These are phyloP conservation scores for Saposhnikovia divaricata DNA, from an alignment of 129 eudicot genomes.

Conservation along the genomic window DNA sequence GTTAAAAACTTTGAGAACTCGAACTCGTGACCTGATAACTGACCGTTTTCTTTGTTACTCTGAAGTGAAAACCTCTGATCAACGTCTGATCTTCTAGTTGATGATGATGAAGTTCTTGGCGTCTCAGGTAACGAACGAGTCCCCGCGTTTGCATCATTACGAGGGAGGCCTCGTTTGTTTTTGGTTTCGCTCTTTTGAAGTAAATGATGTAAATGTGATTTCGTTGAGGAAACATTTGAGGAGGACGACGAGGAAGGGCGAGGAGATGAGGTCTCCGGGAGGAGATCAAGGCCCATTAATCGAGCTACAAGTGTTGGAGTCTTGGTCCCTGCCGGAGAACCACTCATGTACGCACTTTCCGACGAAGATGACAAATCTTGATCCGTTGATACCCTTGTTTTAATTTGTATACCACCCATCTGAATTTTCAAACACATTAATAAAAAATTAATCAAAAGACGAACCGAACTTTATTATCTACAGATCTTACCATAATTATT, in stretches of 20 bases:
- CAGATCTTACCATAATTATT: slow-evolving; percentile 21
- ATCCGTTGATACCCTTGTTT: slow-evolving; percentile 35
- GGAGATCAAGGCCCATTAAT: slow-evolving; percentile 88
- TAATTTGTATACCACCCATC: slow-evolving; percentile 60
- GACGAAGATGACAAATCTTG: slow-evolving; percentile 21
- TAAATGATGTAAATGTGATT: slow-evolving; percentile 7
- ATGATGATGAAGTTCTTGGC: slow-evolving; percentile 47
- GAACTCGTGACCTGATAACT: neutral
- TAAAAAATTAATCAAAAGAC: slow-evolving; percentile 15
- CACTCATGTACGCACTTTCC: slow-evolving; percentile 32
- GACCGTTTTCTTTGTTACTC: slow-evolving; percentile 43
- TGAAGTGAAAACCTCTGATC: slow-evolving; percentile 74
- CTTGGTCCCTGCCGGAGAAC: slow-evolving; percentile 59
- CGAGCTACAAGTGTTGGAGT: slow-evolving; percentile 91
- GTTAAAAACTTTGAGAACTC: slow-evolving; percentile 16
- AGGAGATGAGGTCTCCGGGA: slow-evolving; percentile 64
- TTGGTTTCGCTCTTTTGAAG: neutral
- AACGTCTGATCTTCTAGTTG: slow-evolving; percentile 37
- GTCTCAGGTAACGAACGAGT: slow-evolving; percentile 56
- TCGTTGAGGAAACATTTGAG: slow-evolving; percentile 24
- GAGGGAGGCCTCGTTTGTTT: neutral
- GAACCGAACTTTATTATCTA: neutral
- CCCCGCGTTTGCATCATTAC: slow-evolving; percentile 15
- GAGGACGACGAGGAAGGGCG: slow-evolving; percentile 29
- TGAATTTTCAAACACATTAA: slow-evolving; percentile 13